Conservation (phyloP, 2,329 filamentous ascomycete species). For the Plenodomus lindquistii region DNA sequence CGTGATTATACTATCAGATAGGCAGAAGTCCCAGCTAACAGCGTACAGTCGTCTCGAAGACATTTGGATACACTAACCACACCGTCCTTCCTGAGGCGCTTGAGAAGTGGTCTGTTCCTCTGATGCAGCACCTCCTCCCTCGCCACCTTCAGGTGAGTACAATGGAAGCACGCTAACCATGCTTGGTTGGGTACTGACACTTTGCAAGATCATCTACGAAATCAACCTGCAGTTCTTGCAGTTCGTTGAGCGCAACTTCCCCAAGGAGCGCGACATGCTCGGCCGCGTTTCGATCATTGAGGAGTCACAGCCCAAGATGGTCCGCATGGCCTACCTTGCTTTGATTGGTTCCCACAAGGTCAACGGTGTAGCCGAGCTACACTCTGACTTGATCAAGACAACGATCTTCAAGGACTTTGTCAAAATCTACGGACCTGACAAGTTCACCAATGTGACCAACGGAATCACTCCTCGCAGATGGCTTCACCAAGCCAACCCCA, state of each 20-base stretch:
- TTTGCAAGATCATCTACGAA: constrained; percentile 83
- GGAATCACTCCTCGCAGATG: constrained; percentile 94
- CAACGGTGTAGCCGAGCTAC: constrained; percentile 95
- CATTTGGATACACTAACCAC: constrained; percentile 97
- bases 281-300: constrained; percentile 93
- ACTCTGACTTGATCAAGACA: constrained; percentile 96
- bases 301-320: constrained; percentile 95
- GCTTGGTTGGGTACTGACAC: constrained; percentile 5
- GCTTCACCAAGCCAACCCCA: constrained; percentile 96
- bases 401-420: constrained; percentile 99
- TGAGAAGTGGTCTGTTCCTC: constrained; percentile 96
- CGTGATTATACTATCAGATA: constrained; percentile 35
- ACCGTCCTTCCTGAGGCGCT: constrained; percentile 95
- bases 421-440: constrained; percentile 89
- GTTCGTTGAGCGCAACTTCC: constrained; percentile 85
- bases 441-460: constrained; percentile 98
- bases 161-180: not conserved
- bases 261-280: constrained; percentile 84
- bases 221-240: constrained; percentile 96
- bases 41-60: constrained; percentile 52
- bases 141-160: constrained; percentile 72
- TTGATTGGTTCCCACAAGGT: constrained; percentile 99
- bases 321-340: constrained; percentile 94
- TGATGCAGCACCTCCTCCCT: constrained; percentile 90
- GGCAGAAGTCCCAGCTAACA: constrained; percentile 13